Evolutionary conservation across 306 rosid genomes (phyloP), one percentile per base, ranked within the genome.

Genomic region (Inga laurina): DNA sequence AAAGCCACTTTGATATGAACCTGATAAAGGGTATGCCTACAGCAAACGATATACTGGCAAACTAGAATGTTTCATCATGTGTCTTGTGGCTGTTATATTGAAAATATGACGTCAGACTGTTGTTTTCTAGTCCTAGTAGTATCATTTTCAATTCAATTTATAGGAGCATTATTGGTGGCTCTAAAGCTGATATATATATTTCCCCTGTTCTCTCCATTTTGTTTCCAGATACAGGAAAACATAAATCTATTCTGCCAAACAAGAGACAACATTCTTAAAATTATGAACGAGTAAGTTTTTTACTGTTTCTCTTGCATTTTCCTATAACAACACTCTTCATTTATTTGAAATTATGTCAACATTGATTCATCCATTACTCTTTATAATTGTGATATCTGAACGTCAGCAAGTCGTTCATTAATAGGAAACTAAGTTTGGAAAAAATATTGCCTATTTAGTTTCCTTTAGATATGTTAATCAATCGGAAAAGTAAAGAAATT

Each of bases 211-310:
- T 70, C 68, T 79, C 64, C 69, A 32, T 84, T 80, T 81, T 83
- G 46, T 82, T 89, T 86, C 77, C 93, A 95, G 99, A 80, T 95
- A 77, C 97, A 89, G 74, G 99, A 95, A 2, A 95, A 92, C 80
- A 57, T 92, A 84, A 88, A 87, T 81, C 99, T 95, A 84, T 89
- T 95, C 83, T 90, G 96, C 88, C 99, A 92, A 88, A 83, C 91
- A 41, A 93, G 97, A 39, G 96, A 92, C 21, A 95, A 91, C 91
- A 89, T 95, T 87, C 79, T 90, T 77, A 92, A 90, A 84, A 92
- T 93, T 30, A 90, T 93, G 95, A 93, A 88, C 18, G 96, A 92
- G 99, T 95, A 91, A 59, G 98, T 87, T 78, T 74, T 30, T 30
- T 44, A 54, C 82, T 81, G 24, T 74, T 75, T 80, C 9, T 71